Percentiles rank a stretch among this genome's conserved stretches.
Evolutionary conservation across 2,329 filamentous ascomycete species (phyloP).

Genomic region (Bipolaris cookei): DNA sequence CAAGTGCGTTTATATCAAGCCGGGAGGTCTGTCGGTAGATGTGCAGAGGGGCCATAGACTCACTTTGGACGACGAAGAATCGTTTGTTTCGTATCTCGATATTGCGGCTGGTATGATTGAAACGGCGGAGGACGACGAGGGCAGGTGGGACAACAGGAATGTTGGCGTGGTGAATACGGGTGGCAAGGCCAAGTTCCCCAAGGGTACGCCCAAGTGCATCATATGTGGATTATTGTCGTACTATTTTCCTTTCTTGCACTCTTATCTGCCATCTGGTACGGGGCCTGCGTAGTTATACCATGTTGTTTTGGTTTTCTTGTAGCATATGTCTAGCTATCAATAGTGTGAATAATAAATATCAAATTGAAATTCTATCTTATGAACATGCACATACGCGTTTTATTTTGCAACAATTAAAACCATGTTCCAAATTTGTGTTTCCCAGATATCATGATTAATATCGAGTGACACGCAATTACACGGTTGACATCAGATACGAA

Average conservation of each 20-base stretch:
- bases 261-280: constrained; percentile 2
- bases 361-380: background rate
- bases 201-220: constrained; percentile 44
- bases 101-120: constrained; percentile 59
- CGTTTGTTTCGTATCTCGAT: constrained; percentile 53
- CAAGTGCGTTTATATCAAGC: constrained; percentile 53
- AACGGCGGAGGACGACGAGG: constrained; percentile 42
- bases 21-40: constrained; percentile 50
- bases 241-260: constrained; percentile 8
- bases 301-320: background rate
- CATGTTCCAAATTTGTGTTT: background rate
- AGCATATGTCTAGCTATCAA: background rate
- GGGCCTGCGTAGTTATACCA: background rate
- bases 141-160: constrained; percentile 24
- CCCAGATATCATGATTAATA: background rate
- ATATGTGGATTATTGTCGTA: constrained; percentile 36
- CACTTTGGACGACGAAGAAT: constrained; percentile 48
- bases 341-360: background rate
- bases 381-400: no score
- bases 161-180: constrained; percentile 40
- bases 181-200: constrained; percentile 45
- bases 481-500: no score
- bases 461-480: background rate
- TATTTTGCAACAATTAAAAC: background rate
- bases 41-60: constrained; percentile 52